Percentiles rank a stretch among this genome's conserved stretches.
Evolutionary conservation across 768 basidiomycete genomes (phyloP).

Genomic region (Ramaria sp.): DNA sequence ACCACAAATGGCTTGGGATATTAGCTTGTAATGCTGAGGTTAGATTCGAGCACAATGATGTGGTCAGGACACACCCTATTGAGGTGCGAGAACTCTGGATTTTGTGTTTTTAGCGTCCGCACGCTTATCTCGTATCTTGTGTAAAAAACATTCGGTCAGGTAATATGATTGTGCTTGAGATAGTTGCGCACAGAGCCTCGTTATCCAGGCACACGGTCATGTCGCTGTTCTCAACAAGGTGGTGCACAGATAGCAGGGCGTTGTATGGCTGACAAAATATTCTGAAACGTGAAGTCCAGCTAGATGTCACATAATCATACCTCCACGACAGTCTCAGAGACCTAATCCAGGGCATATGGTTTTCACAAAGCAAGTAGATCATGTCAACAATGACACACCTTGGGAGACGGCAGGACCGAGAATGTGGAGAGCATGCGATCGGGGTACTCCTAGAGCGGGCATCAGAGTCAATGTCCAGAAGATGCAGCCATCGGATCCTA

Average conservation of each 20-base stretch:
- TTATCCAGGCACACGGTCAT: slow-evolving; percentile 81
- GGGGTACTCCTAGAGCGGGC: slow-evolving; percentile 43
- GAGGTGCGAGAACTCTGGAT: slow-evolving; percentile 54
- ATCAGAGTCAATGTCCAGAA: neutral
- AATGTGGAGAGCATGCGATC: slow-evolving; percentile 43
- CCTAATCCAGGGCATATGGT: slow-evolving; percentile 12
- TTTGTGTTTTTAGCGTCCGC: slow-evolving; percentile 52
- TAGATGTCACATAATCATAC: slow-evolving; percentile 17
- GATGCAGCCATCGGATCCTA: neutral
- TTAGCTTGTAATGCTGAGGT: slow-evolving; percentile 32
- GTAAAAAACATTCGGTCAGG: neutral
- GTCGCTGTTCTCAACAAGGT: slow-evolving; percentile 83
- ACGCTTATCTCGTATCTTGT: slow-evolving; percentile 62
- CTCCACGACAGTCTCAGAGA: slow-evolving; percentile 47
- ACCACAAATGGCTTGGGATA: slow-evolving; percentile 89
- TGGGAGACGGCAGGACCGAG: slow-evolving; percentile 44
- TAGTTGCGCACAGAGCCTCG: slow-evolving; percentile 57
- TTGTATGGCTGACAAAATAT: slow-evolving; percentile 55
- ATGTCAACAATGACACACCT: slow-evolving; percentile 24
- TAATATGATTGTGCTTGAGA: neutral
- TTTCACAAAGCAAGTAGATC: neutral
- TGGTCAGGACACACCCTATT: slow-evolving; percentile 42
- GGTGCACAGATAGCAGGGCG: slow-evolving; percentile 72
- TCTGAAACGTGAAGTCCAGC: neutral
- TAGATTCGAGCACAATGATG: neutral